Base-by-base conservation (phyloP, 2,329 filamentous ascomycete genomes). In the Aspergillus piperis region DNA sequence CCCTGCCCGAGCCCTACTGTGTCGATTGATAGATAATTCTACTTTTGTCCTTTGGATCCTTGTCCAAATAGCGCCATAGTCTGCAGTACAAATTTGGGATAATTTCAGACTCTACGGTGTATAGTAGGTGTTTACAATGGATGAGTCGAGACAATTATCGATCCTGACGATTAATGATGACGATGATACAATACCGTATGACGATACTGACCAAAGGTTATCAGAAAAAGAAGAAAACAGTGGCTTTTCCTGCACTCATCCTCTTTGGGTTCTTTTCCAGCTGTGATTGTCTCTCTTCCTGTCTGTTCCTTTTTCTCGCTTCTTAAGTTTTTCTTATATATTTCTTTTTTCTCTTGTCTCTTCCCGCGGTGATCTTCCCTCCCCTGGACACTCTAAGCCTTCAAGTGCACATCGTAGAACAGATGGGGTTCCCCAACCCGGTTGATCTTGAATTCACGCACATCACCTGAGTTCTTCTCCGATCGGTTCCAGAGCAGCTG, bases 201-300 rank as follows among this genome's bases (percentile, higher is more conserved):
- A 50, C 47, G 47, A 50, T 50, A 50, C 47, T 50, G 47, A 17
- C 32, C n/a, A 50, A 50, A 50, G 47, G 23, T 50, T 50, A 50
- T 50, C 23, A n/a, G 25, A 17, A 27, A 27, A 27, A 27, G 23
- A 49, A 27, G 23, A 15, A 30, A 15, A 49, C 21, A 5, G 19
- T 27, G 15, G 21, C 19, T 49, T 49, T 42, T 27, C 21, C 21
- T 49, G 21, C 44, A 27, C 13, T 23, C 11, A 15, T 49, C 15
- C 44, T 7, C 23, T n/a, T 49, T 15, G 13, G 21, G 44, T 27
- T 17, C 15, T 30, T 11, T 47, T 30, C 13, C 23, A 25, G 44
- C 23, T 15, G 32, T 36, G 23, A 25, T 27, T 49, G 15, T 49
- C 3, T 15, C 23, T 25, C 15, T 25, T 49, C 30, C 11, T 36